Conservation (phyloP, 768 basidiomycete genomes). For the Boletus barrowsii region DNA sequence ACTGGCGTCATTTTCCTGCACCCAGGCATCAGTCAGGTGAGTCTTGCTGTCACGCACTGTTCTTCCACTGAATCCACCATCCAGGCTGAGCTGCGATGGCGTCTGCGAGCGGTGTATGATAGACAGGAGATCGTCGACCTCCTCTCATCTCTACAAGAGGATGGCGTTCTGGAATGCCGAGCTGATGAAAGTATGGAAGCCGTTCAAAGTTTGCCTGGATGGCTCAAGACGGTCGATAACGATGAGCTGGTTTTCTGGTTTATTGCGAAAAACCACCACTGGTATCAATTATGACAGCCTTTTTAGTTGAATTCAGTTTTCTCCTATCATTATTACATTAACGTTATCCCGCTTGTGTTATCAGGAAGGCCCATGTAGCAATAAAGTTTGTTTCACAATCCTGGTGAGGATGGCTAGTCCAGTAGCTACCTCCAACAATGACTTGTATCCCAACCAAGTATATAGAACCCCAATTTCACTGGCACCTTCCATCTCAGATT, state of each 20-base stretch:
- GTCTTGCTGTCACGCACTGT: constrained; percentile 15
- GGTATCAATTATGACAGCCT: constrained; percentile 56
- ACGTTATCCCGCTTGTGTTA: background rate
- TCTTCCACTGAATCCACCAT: constrained; percentile 4
- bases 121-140: constrained; percentile 70
- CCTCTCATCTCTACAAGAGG: constrained; percentile 49
- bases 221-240: constrained; percentile 43
- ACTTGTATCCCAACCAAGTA: too few relatives aligned
- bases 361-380: too few relatives aligned
- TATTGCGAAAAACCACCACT: constrained; percentile 49
- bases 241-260: constrained; percentile 58
- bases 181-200: constrained; percentile 6
- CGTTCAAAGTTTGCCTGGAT: constrained; percentile 19
- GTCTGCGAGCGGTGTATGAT: constrained; percentile 70
- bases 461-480: too few relatives aligned
- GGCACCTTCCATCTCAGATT: too few relatives aligned
- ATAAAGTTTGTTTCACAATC: too few relatives aligned
- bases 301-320: background rate
- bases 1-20: constrained; percentile 63
- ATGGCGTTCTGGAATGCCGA: constrained; percentile 42
- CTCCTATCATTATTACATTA: constrained; percentile 21
- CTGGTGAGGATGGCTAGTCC: too few relatives aligned
- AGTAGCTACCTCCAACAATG: too few relatives aligned
- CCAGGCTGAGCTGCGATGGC: constrained; percentile 70
- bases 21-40: constrained; percentile 73